A percentile compares a stretch with the other conserved stretches of the same genome.
These are phyloP conservation scores for Sporothrix dimorphospora DNA, from an alignment of 2,329 filamentous ascomycete species.

Conservation along the genomic window DNA sequence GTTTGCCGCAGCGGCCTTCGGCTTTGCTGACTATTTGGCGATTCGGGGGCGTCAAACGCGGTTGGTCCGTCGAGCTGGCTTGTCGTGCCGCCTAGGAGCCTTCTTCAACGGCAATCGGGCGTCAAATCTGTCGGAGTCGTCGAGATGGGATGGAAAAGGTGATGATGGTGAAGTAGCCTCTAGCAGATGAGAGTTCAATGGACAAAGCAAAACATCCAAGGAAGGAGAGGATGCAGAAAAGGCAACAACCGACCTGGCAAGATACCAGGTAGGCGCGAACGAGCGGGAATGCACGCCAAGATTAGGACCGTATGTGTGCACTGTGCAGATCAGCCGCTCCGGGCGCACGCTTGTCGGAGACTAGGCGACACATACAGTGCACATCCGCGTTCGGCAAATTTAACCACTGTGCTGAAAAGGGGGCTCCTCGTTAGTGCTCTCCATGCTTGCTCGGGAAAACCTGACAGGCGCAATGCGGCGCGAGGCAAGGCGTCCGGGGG, in stretches of 20 bases:
- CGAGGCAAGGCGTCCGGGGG: constrained; percentile 12
- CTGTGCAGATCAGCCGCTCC: background rate
- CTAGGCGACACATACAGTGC: background rate
- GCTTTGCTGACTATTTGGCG: constrained; percentile 17
- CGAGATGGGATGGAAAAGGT: background rate
- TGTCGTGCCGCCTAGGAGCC: background rate
- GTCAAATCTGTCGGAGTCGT: background rate
- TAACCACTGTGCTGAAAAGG: constrained; percentile 19
- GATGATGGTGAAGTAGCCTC: background rate
- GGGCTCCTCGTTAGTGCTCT: constrained; percentile 28
- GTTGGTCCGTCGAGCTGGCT: background rate
- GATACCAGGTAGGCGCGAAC: background rate
- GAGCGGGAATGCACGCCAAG: constrained; percentile 22
- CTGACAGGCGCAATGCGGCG: constrained; percentile 11
- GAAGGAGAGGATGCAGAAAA: background rate
- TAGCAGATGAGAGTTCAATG: background rate
- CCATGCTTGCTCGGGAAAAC: constrained; percentile 11
- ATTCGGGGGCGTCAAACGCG: background rate
- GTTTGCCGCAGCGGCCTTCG: background rate
- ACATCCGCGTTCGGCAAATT: background rate
- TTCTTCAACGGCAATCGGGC: background rate
- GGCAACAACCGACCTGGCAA: background rate
- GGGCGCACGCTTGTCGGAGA: background rate
- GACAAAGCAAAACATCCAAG: background rate
- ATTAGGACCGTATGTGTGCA: constrained; percentile 13